Base-by-base conservation (phyloP, 371 early-diverging fungal genomes). In the Actinomortierella ambigua region DNA sequence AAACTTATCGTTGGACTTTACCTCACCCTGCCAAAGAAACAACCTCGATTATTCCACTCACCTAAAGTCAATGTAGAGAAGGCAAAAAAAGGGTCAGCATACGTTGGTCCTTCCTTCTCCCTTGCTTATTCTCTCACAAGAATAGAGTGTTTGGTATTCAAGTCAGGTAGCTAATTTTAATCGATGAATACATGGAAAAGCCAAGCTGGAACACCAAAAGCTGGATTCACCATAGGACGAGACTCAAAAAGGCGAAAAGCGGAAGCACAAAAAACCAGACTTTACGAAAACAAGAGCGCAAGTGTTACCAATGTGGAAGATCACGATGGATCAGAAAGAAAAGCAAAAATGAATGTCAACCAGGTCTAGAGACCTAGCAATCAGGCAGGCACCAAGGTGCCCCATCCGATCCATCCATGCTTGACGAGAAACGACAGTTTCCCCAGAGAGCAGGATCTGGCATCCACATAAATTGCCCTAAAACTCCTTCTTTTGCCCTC, bases 131-230 rank as follows among this genome's bases (percentile, higher is more conserved):
- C 9, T 14, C 42, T 47, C 28, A 7, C 15, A 3, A 9, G 26
- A 29, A n/a, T 18, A 41, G 18, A 13, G 3, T 47, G 43, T 15
- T 48, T 18, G 34, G 41, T 48, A 43, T 23, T 39, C 22, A 63
- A 62, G 65, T 71, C 71, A 71, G 71, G 71, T n/a, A 71, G 71
- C 71, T 71, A 71, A 66, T 53, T 58, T 71, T 61, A 71, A 71
- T 71, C 71, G 65, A 39, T 49, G 50, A 59, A 53, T 50, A 56
- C 71, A 65, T 65, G 27, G 59, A 71, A 71, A 71, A 55, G 71
- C 52, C 65, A 23, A 57, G 41, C 59, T 53, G n/a, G n/a, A n/a
- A 13, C 53, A n/a, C 14, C 41, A 49, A 59, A 13, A 47, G 50
- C 62, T 51, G 55, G 34, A 49, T 51, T 54, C 47, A 23, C n/a